phyloP scores from a whole-genome alignment of 495 filamentous ascomycete species.

The Neurospora sp. region DNA sequence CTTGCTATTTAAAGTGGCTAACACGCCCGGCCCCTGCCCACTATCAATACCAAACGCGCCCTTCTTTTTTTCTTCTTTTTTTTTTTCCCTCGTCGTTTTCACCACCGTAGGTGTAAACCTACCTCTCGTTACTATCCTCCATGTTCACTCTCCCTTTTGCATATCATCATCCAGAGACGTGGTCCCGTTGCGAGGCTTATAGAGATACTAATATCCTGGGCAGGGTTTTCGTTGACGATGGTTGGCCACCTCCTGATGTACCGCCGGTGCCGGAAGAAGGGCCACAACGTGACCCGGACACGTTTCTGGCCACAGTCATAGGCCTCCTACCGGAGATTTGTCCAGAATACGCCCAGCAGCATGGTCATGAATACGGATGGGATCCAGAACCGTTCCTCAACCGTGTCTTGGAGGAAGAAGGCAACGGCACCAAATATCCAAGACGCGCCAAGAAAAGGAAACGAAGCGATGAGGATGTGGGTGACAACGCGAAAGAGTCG shows the following conservation, averaged over 20 bases:
- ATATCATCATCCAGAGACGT: background rate
- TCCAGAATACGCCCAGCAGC: slow-evolving; percentile 14
- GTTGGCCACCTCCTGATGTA: background rate
- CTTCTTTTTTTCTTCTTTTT: background rate
- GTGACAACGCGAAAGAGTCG: slow-evolving; percentile 8
- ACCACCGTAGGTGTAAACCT: background rate
- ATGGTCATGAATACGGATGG: slow-evolving; percentile 7
- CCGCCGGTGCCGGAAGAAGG: background rate
- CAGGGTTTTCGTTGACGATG: background rate
- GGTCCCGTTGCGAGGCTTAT: background rate
- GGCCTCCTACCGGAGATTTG: slow-evolving; percentile 31
- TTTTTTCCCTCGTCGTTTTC: background rate
- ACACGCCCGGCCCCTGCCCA: background rate
- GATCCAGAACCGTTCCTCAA: slow-evolving; percentile 12
- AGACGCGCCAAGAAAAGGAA: slow-evolving; percentile 27
- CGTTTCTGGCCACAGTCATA: background rate
- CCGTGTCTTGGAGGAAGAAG: slow-evolving; percentile 23
- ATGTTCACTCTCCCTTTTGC: background rate
- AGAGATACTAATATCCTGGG: background rate
- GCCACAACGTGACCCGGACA: background rate
- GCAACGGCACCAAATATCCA: slow-evolving; percentile 26
- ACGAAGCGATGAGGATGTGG: slow-evolving; percentile 10
- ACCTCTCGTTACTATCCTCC: background rate
- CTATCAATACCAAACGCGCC: background rate
- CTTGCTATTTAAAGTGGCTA: background rate